These are phyloP conservation scores for Bolboschoenus planiculmis DNA, from an alignment of 176 grass and related monocot genomes.

Conservation along the genomic window DNA sequence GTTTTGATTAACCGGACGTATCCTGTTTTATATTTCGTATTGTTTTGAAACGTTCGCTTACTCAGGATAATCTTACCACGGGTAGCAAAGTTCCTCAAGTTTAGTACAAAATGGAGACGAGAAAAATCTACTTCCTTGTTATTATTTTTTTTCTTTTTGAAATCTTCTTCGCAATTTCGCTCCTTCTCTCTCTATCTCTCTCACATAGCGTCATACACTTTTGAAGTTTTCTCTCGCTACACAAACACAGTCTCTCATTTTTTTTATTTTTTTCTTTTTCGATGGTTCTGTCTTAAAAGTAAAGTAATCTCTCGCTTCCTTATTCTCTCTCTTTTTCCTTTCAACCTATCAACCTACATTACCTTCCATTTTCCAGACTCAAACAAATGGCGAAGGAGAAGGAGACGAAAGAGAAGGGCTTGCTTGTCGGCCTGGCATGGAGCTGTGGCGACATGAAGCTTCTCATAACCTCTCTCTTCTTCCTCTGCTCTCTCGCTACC, in stretches of 20 bases:
- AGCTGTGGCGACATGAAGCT: conserved; percentile 68
- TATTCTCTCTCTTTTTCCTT: neutral
- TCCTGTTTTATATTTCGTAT: no score
- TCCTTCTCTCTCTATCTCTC: neutral
- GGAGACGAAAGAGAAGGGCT: conserved; percentile 23
- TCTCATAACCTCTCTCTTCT: conserved; percentile 55
- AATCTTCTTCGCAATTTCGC: neutral
- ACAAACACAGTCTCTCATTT: neutral
- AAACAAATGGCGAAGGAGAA: conserved; percentile 29
- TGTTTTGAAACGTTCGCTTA: no score
- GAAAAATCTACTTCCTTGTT: neutral
- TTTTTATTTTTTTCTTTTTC: neutral
- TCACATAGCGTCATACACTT: neutral
- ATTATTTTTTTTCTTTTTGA: neutral
- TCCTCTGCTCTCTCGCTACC: conserved; percentile 51
- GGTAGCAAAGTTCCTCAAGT: neutral
- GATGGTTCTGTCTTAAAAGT: conserved; percentile 11
- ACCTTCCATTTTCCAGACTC: neutral
- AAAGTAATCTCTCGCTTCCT: neutral
- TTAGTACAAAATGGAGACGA: neutral
- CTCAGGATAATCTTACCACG: no score
- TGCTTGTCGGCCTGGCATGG: conserved; percentile 29
- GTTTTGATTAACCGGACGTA: neutral
- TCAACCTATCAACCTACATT: neutral
- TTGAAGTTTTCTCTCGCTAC: neutral